phyloP scores from a whole-genome alignment of 345 rosid genomes.

The Hibiscus mutabilis region DNA sequence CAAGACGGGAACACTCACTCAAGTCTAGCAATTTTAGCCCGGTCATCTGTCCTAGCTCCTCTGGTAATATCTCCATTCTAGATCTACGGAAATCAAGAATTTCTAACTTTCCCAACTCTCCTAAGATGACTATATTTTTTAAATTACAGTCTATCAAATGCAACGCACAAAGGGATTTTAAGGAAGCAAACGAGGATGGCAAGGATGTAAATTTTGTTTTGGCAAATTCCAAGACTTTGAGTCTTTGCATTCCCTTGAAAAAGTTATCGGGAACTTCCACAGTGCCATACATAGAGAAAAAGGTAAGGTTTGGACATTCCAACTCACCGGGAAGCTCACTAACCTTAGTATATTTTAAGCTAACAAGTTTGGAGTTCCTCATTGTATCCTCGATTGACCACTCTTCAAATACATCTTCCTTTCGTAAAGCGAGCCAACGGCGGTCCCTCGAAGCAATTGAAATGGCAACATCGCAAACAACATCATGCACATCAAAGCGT shows the following conservation, averaged over 20 bases:
- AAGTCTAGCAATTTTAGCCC: background rate
- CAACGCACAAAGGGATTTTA: background rate
- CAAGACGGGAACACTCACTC: background rate
- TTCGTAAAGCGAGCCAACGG: background rate
- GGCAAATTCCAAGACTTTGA: background rate
- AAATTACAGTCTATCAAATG: too few species aligned
- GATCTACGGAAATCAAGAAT: background rate
- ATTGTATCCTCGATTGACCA: background rate
- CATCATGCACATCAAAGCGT: too few species aligned
- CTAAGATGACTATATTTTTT: background rate
- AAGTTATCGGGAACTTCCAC: background rate
- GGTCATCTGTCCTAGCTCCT: too few species aligned
- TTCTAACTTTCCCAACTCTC: background rate
- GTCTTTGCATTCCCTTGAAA: background rate
- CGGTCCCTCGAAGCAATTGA: background rate
- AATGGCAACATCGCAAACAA: too few species aligned
- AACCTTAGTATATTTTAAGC: background rate
- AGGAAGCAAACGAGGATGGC: background rate
- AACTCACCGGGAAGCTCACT: background rate
- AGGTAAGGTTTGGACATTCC: background rate
- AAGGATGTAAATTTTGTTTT: background rate
- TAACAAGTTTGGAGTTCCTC: background rate
- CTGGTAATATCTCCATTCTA: too few species aligned
- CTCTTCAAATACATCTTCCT: background rate
- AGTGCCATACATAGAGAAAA: background rate